Percentiles rank a stretch among this genome's conserved stretches.
phyloP scores from a whole-genome alignment of 192 early-diverging fungal species.

The Entomortierella chlamydospora region DNA sequence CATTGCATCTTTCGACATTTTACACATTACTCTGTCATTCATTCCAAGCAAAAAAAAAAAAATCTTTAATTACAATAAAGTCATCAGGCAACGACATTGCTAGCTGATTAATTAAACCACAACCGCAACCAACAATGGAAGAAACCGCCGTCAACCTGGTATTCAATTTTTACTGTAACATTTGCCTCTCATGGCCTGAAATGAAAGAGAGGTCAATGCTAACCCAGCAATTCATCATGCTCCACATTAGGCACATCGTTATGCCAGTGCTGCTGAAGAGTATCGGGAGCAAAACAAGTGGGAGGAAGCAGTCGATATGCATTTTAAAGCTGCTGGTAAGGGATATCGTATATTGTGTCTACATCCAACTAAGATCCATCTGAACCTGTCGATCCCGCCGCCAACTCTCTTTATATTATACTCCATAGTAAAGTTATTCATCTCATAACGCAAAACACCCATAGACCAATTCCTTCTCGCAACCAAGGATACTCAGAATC shows the following conservation, averaged over 20 bases:
- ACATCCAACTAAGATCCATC: too few relatives aligned
- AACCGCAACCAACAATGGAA: too few relatives aligned
- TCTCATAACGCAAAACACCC: too few relatives aligned
- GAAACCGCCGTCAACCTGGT: constrained; percentile 43
- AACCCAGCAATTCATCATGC: background rate
- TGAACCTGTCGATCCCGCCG: too few relatives aligned
- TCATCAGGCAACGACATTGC: background rate
- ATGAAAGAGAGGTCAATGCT: background rate
- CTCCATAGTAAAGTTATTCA: too few relatives aligned
- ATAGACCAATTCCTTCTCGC: constrained; percentile 47
- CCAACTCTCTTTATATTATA: too few relatives aligned
- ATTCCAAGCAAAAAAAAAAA: too few relatives aligned
- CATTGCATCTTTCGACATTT: too few relatives aligned
- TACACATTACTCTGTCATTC: too few relatives aligned
- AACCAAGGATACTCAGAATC: constrained; percentile 35
- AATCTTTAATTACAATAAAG: background rate
- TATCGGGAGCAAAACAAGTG: constrained; percentile 65
- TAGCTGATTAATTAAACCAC: background rate
- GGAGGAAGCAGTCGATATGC: constrained; percentile 70
- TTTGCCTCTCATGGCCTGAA: background rate
- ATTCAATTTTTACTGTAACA: background rate
- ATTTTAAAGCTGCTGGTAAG: constrained; percentile 76
- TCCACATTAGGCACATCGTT: constrained; percentile 68
- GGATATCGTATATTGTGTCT: too few relatives aligned
- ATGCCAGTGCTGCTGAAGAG: constrained; percentile 74